Conservation (phyloP, 345 rosid genomes). For the Populus deltoides region DNA sequence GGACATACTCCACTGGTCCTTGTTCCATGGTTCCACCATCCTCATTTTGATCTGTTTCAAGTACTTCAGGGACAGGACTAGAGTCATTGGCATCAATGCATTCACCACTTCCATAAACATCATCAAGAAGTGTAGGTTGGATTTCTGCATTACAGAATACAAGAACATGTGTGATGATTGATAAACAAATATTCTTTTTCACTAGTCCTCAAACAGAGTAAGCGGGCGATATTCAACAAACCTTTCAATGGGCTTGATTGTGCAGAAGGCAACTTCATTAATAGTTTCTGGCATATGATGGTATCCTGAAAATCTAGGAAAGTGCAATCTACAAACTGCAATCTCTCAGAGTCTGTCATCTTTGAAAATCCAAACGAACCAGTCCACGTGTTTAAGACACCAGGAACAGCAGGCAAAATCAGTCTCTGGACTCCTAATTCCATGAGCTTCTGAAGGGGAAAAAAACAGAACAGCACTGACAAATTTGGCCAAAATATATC, state of each 20-base stretch:
- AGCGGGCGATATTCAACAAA: constrained; percentile 7
- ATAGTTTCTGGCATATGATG: constrained; percentile 58
- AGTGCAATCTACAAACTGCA: constrained; percentile 43
- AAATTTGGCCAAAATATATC: not conserved
- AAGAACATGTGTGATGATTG: constrained; percentile 6
- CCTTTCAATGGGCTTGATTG: constrained; percentile 30
- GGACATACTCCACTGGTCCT: constrained; percentile 39
- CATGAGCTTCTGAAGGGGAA: constrained; percentile 47
- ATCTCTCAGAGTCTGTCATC: constrained; percentile 52
- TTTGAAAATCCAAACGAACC: constrained; percentile 68
- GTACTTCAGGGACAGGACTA: constrained; percentile 35
- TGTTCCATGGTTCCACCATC: constrained; percentile 31
- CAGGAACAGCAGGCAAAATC: constrained; percentile 73
- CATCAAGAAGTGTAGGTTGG: constrained; percentile 17
- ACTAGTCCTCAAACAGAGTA: not conserved
- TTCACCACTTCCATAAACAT: constrained; percentile 21
- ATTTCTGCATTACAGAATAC: constrained; percentile 31
- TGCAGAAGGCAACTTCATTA: constrained; percentile 27
- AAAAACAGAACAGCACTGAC: constrained; percentile 1
- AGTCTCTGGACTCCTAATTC: constrained; percentile 68
- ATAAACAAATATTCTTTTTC: not conserved
- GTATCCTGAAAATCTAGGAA: constrained; percentile 76
- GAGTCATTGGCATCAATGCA: constrained; percentile 34
- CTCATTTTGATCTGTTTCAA: constrained; percentile 31
- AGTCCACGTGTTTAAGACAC: constrained; percentile 62